Evolutionary conservation across 768 basidiomycete genomes (phyloP).

Genomic region (Hygrocybe coccinea): DNA sequence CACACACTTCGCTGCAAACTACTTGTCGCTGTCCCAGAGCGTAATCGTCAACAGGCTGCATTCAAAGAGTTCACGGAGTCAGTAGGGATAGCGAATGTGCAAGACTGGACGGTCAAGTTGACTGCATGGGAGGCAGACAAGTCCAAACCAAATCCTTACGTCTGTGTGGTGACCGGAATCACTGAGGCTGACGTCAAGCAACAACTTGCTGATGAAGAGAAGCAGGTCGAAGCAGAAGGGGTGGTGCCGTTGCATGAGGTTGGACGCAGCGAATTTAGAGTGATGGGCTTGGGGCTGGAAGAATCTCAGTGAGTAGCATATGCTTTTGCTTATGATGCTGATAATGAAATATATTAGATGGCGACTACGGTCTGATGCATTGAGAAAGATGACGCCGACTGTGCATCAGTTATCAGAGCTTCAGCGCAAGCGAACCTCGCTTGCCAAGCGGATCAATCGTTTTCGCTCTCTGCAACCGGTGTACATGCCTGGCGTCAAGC

Average conservation of each 20-base stretch:
- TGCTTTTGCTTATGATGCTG: background rate
- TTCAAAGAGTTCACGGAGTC: background rate
- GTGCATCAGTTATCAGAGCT: background rate
- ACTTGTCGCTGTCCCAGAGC: slow-evolving; percentile 2
- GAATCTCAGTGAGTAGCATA: background rate
- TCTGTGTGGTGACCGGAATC: background rate
- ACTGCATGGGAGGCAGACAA: slow-evolving; percentile 22
- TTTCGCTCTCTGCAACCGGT: slow-evolving; percentile 2
- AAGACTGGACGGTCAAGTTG: slow-evolving; percentile 12
- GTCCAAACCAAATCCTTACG: slow-evolving; percentile 22
- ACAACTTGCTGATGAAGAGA: background rate
- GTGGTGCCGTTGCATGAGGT: background rate
- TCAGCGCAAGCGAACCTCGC: background rate
- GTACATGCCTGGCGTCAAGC: slow-evolving; percentile 3
- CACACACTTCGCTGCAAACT: slow-evolving; percentile 7
- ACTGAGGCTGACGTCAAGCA: background rate
- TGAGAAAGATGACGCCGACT: background rate
- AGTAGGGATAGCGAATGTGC: background rate
- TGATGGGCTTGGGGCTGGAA: background rate
- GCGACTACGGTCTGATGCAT: background rate
- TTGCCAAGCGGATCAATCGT: background rate
- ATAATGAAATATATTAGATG: background rate
- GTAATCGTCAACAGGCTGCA: slow-evolving; percentile 1
- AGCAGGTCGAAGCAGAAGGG: background rate
- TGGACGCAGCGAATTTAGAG: background rate